Evolutionary conservation across 2,329 filamentous ascomycete species (phyloP).

Genomic region (Pseudocercospora eumusae): DNA sequence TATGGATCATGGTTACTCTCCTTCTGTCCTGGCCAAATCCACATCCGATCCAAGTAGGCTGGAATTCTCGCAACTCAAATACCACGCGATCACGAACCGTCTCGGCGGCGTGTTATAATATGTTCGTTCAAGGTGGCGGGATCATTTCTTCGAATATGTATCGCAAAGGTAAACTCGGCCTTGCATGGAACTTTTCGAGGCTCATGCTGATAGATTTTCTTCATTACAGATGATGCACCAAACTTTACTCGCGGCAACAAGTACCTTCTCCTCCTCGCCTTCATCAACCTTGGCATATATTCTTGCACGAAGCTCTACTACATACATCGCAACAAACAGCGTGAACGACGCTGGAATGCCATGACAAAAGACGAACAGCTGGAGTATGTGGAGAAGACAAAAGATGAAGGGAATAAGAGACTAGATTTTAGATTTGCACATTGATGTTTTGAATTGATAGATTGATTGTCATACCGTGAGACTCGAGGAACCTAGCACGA

Average conservation of each 20-base stretch:
- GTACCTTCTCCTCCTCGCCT: conserved; percentile 31
- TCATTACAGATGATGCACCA: conserved; percentile 44
- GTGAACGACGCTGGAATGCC: conserved; percentile 39
- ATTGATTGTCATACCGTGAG: background rate
- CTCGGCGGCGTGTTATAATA: conserved; percentile 46
- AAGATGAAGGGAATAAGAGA: conserved; percentile 41
- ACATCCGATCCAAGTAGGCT: conserved; percentile 47
- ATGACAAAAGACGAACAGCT: conserved; percentile 41
- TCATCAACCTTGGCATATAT: conserved; percentile 36
- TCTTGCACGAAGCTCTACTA: conserved; percentile 39
- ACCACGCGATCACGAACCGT: conserved; percentile 47
- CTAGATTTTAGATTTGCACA: conserved; percentile 39
- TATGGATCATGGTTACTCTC: conserved; percentile 41
- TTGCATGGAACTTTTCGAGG: conserved; percentile 29
- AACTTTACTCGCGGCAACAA: conserved; percentile 47
- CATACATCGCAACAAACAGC: conserved; percentile 18
- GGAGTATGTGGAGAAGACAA: conserved; percentile 40
- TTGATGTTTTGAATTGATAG: conserved; percentile 17
- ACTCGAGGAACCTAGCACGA: background rate
- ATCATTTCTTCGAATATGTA: conserved; percentile 54
- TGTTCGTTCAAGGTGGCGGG: conserved; percentile 44
- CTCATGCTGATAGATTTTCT: background rate
- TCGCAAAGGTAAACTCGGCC: conserved; percentile 33
- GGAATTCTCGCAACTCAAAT: conserved; percentile 45
- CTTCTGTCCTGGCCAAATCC: conserved; percentile 45